Evolutionary conservation across 805 yeast species (phyloP), one percentile per base, ranked within the genome.

Genomic region (Saccharomycopsis sp.): DNA sequence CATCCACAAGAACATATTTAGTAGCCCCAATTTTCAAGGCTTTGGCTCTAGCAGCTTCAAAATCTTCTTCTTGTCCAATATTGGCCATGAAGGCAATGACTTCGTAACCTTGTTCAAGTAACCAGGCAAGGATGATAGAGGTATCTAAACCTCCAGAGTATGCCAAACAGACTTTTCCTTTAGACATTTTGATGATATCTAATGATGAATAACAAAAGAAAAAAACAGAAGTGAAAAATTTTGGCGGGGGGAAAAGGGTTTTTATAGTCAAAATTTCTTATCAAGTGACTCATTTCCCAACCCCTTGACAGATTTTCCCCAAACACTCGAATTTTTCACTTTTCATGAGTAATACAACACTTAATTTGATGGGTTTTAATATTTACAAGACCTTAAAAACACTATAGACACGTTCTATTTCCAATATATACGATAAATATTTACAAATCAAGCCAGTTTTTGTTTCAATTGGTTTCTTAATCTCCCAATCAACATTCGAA

Each of bases 141-240:
- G 98, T 92, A 61, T 92, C 98, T 56, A 92, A 75, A 70, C 98
- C 98, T 57, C 98, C 98, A 38, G 97, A 92, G 71, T 92, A 92
- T 42, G 98, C 98, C 62, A 92, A 76, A 75, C 98, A 92, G 63
- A 92, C 98, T 70, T 89, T 89, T 60, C 98, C 98, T 66, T 92
- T 89, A 38, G 95, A 80, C 96, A 88, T 88, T 56, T 14, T 37
- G 20, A 28, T 10, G n/a, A n/a, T n/a, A n/a, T n/a, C n/a, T n/a
- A n/a, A n/a, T n/a, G n/a, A n/a, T n/a, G n/a, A n/a, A n/a, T n/a
- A n/a, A n/a, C n/a, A n/a, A n/a, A n/a, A n/a, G n/a, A n/a, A n/a
- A n/a, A n/a, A n/a, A n/a, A n/a, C n/a, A n/a, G n/a, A n/a, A n/a
- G n/a, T n/a, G n/a, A n/a, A n/a, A n/a, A n/a, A n/a, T n/a, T n/a